Conservation (phyloP, 129 eudicot genomes). For the Helianthus tuberosus region DNA sequence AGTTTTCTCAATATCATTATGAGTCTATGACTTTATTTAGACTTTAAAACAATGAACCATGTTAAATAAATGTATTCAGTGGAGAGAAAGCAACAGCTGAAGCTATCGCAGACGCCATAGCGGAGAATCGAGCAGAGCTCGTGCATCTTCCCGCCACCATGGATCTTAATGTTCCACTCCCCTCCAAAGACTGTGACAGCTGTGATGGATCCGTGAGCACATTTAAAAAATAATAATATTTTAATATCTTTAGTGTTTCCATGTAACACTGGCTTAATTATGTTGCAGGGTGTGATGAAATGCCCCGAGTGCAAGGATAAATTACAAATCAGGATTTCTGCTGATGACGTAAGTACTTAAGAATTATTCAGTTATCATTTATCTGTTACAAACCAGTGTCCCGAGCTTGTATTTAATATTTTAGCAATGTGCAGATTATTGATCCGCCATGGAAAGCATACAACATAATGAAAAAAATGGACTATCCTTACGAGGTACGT, state of each 20-base stretch:
- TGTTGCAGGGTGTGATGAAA: slow-evolving; percentile 86
- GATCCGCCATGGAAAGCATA: slow-evolving; percentile 98
- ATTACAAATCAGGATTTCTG: slow-evolving; percentile 72
- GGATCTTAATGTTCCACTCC: slow-evolving; percentile 80
- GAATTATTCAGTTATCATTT: neutral
- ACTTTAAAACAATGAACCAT: neutral
- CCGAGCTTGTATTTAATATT: neutral
- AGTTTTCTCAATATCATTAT: neutral
- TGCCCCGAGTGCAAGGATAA: slow-evolving; percentile 91
- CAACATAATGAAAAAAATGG: slow-evolving; percentile 80
- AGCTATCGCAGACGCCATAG: slow-evolving; percentile 78
- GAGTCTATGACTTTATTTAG: neutral
- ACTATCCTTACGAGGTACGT: slow-evolving; percentile 84
- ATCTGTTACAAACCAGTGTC: neutral
- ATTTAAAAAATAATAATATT: neutral
- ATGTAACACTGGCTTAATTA: slow-evolving; percentile 28
- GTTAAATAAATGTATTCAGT: slow-evolving; percentile 35
- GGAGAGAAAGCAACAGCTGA: slow-evolving; percentile 94
- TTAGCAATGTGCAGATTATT: slow-evolving; percentile 57
- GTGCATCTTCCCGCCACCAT: slow-evolving; percentile 78
- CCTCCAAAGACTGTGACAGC: slow-evolving; percentile 82
- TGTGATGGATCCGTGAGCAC: slow-evolving; percentile 97
- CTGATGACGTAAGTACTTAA: slow-evolving; percentile 74
- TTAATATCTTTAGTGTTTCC: neutral
- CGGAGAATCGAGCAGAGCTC: slow-evolving; percentile 82